Conservation (phyloP, 306 rosid genomes). For the Prunus mira region DNA sequence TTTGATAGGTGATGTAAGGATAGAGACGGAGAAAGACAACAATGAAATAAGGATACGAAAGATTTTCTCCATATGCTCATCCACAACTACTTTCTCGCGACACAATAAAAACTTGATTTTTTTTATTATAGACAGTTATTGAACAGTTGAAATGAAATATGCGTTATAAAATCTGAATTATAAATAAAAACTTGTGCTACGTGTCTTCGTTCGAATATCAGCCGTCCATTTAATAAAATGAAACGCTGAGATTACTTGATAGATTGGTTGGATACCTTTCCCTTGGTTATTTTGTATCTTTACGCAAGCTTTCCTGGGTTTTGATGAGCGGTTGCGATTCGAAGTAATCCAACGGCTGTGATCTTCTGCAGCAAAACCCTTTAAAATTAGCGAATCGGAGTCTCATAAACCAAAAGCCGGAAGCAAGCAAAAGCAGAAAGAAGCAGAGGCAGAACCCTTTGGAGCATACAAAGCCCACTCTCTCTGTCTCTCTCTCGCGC, state of each 20-base stretch:
- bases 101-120: no score
- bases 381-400: background rate
- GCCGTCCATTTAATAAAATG: no score
- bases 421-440: background rate
- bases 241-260: no score
- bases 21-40: no score
- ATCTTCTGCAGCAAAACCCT: background rate
- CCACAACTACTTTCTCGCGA: background rate
- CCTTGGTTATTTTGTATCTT: background rate
- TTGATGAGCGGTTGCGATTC: background rate
- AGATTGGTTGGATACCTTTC: no score
- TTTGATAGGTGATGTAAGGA: no score
- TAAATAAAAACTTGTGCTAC: no score
- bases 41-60: no score
- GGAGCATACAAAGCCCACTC: background rate
- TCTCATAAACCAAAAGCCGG: background rate
- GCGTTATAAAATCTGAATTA: no score
- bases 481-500: background rate
- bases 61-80: background rate
- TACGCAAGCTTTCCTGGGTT: background rate
- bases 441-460: background rate
- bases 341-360: background rate
- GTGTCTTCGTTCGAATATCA: no score
- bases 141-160: no score
- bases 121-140: no score